Evolutionary conservation across 768 basidiomycete genomes (phyloP), one percentile per base, ranked within the genome.

Genomic region (Coprinellus aureogranulatus): DNA sequence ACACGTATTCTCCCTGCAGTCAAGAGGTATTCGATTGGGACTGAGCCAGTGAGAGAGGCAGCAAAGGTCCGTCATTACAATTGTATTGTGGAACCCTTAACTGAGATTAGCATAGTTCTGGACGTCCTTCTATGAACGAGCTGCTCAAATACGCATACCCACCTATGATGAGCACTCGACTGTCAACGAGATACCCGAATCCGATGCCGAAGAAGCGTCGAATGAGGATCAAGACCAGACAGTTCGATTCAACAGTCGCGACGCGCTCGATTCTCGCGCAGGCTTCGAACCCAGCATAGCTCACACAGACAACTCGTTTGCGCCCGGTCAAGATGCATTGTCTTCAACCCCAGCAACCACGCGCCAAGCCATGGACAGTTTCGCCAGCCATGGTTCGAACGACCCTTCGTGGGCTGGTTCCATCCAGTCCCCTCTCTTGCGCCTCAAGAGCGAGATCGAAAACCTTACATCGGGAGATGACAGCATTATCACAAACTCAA

Each of bases 121-220:
- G 95, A 88, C 88, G 3, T 89, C 91, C 0, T 98, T 99, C 78
- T 98, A 94, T 67, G 94, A 98, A 67, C 85, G 90, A 58, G 93
- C 94, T 9, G 95, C 96, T 3, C 88, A 92, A 64, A 88, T 94
- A 27, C 85, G 87, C 40, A 88, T 94, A 44, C 87, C 89, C 3
- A 85, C 84, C 1, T 85, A 80, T 31, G 91, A 86, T 14, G 87
- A 91, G 55, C 80, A 84, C 58, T 83, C 81, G n/a, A 80, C 76
- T 6, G 75, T 77, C 41, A 77, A 82, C 47, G 86, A 84, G 41
- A 73, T 77, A 20, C 72, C 77, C 5, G 34, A 34, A 14, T 78
- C 79, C 0, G 70, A 74, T 23, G 25, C 56, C 2, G 68, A 70
- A 54, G 63, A 66, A 28, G 59, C 67, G 8, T 65, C 64, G 25